Conservation (phyloP, 169 alveolate genomes). For the Theileria parva region DNA sequence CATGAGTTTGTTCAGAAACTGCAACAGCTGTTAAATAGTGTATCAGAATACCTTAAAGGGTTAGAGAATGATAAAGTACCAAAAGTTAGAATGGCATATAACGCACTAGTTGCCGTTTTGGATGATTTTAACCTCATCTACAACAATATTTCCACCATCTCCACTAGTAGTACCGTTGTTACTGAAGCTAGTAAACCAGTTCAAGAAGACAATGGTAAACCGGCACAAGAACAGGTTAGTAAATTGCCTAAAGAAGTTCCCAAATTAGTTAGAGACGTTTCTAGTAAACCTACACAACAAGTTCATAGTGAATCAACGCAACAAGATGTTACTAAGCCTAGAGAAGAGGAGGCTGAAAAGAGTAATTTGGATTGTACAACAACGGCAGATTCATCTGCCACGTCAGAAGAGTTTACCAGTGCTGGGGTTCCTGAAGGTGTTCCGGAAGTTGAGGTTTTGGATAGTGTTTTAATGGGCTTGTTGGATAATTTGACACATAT, state of each 20-base stretch:
- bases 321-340: too few species aligned
- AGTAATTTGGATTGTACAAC: background rate
- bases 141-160: background rate
- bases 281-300: too few species aligned
- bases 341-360: background rate
- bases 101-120: conserved; percentile 24
- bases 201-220: too few species aligned
- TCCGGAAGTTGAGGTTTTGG: background rate
- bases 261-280: too few species aligned
- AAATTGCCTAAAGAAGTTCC: background rate
- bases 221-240: background rate
- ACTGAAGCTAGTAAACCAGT: background rate
- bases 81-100: conserved; percentile 43
- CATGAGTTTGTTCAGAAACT: conserved; percentile 15
- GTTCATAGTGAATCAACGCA: too few species aligned
- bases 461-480: background rate
- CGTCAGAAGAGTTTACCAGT: background rate
- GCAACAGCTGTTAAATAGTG: conserved; percentile 4
- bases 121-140: conserved; percentile 19
- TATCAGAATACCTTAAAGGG: background rate
- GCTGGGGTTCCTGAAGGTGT: background rate
- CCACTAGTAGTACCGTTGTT: background rate
- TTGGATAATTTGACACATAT: background rate
- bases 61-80: conserved; percentile 31
- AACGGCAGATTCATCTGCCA: background rate